Percentiles rank a stretch among this genome's conserved stretches.
Evolutionary conservation across 306 rosid genomes (phyloP).

Genomic region (Quercus suber): DNA sequence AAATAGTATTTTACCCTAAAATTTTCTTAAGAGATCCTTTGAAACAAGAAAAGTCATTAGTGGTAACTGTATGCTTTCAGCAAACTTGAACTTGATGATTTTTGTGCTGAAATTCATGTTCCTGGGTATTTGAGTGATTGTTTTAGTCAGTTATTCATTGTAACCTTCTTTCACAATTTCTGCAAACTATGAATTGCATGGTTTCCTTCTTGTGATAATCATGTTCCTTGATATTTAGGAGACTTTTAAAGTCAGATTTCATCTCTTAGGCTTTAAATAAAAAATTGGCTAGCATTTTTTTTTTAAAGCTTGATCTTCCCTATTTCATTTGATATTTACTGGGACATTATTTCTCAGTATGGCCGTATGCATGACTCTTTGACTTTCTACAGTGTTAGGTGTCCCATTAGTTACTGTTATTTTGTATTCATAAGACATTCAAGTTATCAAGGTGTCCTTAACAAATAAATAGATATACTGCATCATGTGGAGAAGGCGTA

Average conservation of each 20-base stretch:
- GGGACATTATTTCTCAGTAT: neutral
- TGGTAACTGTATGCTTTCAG: neutral
- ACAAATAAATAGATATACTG: conserved; percentile 77
- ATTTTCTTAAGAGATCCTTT: neutral
- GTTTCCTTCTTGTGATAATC: neutral
- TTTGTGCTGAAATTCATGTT: conserved; percentile 6
- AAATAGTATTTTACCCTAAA: too few species aligned
- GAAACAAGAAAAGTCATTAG: neutral
- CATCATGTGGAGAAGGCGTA: conserved; percentile 99
- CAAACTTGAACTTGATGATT: conserved; percentile 1
- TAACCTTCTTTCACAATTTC: neutral
- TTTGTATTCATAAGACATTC: conserved; percentile 17
- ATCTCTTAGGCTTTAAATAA: neutral
- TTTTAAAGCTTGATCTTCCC: neutral
- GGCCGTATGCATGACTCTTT: neutral
- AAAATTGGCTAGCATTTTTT: neutral
- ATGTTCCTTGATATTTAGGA: neutral
- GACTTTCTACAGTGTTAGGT: neutral
- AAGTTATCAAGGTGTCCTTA: conserved; percentile 39
- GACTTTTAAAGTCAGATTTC: neutral
- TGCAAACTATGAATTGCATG: neutral
- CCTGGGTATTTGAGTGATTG: conserved; percentile 3
- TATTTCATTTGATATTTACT: neutral
- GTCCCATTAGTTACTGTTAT: conserved; percentile 16
- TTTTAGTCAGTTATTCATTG: neutral